Percentiles rank a stretch among this genome's conserved stretches.
These are phyloP conservation scores for Mortierella sp. DNA, from an alignment of 371 early-diverging fungal species.

Conservation along the genomic window DNA sequence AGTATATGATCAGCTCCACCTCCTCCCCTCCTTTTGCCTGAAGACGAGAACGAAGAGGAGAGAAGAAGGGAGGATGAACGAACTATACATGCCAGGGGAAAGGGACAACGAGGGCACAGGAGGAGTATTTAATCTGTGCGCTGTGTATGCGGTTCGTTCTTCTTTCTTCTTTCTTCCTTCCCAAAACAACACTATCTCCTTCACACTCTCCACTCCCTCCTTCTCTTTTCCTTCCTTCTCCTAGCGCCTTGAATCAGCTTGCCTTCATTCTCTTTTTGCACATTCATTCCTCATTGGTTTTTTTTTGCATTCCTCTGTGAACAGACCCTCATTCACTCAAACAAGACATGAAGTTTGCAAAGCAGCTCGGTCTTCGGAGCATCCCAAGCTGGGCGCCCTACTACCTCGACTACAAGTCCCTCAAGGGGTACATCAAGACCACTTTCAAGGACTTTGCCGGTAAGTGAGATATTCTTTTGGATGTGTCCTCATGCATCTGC, in stretches of 20 bases:
- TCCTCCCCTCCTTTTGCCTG: background rate
- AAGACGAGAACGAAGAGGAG: too few relatives aligned
- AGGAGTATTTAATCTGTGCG: background rate
- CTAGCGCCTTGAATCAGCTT: background rate
- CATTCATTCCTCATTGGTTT: background rate
- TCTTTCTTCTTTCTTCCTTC: background rate
- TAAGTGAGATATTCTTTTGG: background rate
- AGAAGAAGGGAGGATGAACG: too few relatives aligned
- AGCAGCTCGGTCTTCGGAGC: constrained; percentile 69
- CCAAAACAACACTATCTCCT: background rate
- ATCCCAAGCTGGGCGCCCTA: constrained; percentile 69
- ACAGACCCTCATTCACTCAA: background rate
- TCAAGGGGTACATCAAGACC: constrained; percentile 64
- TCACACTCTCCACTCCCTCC: background rate
- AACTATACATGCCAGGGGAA: too few relatives aligned
- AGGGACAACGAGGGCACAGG: too few relatives aligned
- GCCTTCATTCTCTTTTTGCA: background rate
- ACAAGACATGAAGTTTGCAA: constrained; percentile 70
- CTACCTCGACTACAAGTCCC: constrained; percentile 69
- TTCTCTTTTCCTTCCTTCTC: background rate
- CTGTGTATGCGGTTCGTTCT: background rate
- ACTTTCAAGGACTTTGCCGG: constrained; percentile 49
- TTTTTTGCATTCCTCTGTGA: background rate
- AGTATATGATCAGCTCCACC: background rate
- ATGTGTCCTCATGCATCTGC: background rate